Base-by-base conservation (phyloP, 2,329 filamentous ascomycete genomes). In the Penicillium sp. region DNA sequence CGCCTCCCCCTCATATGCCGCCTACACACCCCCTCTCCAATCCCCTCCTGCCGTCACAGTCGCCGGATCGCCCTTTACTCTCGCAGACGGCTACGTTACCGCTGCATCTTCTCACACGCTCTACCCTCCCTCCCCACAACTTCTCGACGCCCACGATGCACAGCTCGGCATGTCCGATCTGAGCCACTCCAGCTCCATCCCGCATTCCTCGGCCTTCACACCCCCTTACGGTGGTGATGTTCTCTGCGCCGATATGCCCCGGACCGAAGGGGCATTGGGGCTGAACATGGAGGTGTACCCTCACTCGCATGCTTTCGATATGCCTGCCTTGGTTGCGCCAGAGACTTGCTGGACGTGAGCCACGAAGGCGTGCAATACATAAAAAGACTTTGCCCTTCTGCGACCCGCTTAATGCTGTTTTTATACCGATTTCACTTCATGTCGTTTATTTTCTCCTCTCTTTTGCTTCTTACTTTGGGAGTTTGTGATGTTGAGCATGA, bases 1-100 rank as follows among this genome's bases (percentile, higher is more conserved):
- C 14, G 73, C 71, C 10, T 72, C 74, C 8, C 69, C 76, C 20
- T 71, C 74, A 25, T 76, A 74, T 39, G 68, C 75, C 4, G 70
- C 75, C 41, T 79, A 78, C 57, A 76, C 77, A 8, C 78, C 77
- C 5, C 75, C 76, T 6, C 70, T 76, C 20, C 75, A 78, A 35
- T 77, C 76, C 20, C 76, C 76, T 10, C 73, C 75, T 5, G 71
- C 73, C 22, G 72, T 76, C 28, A 73, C 71, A 20, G 70, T 77
- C 17, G 72, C 74, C 15, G 71, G 68, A 59, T 76, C 76, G 20
- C 71, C 77, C 14, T 78, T 76, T 60, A 70, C 75, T 15, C 56
- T 76, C 51, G 63, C 69, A 54, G 68, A 65, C 41, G 66, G 69
- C 20, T 76, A 72, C 55, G 70, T 71, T 54, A 74, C 73, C 35